Base-by-base conservation (phyloP, 495 filamentous ascomycete species). In the Aspergillus affinis region DNA sequence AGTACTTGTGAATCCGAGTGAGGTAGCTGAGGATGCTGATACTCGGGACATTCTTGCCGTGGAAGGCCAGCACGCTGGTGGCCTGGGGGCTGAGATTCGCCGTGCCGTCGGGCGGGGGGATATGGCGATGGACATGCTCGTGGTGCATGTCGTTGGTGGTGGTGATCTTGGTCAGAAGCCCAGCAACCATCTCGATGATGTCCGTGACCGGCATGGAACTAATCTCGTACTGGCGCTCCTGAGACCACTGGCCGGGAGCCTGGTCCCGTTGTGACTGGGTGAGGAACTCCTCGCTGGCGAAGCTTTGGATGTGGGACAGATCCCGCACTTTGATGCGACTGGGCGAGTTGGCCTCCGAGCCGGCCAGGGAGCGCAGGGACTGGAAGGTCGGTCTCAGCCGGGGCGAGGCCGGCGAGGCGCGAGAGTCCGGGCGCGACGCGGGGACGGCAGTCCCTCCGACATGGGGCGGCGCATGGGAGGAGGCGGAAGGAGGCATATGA, bases 161-260 rank as follows among this genome's bases (percentile, higher is more conserved):
- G 6, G 94, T 97, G 63, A 99, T 99, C 74, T 98, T 98, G 9
- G 95, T 97, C 59, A 99, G 79, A 45, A 99, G 86, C n/a, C 91
- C 93, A 6, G 94, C 94, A 7, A 99, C 95, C 95, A 99, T 99
- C 74, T 99, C 95, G 74, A 99, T 99, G 65, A 99, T 93, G 64
- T 99, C 95, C 54, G 85, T 84, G 61, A 98, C 94, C 52, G 95
- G 93, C 94, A 99, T 99, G 54, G 86, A 89, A 74, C 93, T 97
- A 62, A 99, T 98, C 73, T 98, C 94, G 71, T 96, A 99, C 56
- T 83, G 80, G 56, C 80, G 79, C n/a, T 74, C 75, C 49, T 75
- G 72, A 7, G 64, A 45, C 50, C 67, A 70, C 66, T 88, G 84
- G 41, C 83, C 76, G 26, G 81, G 72, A 67, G 72, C 60, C 64